Percentiles rank a stretch among this genome's conserved stretches.
phyloP scores from a whole-genome alignment of 1,284 basidiomycete genomes.

The Rhodotorula sp. region DNA sequence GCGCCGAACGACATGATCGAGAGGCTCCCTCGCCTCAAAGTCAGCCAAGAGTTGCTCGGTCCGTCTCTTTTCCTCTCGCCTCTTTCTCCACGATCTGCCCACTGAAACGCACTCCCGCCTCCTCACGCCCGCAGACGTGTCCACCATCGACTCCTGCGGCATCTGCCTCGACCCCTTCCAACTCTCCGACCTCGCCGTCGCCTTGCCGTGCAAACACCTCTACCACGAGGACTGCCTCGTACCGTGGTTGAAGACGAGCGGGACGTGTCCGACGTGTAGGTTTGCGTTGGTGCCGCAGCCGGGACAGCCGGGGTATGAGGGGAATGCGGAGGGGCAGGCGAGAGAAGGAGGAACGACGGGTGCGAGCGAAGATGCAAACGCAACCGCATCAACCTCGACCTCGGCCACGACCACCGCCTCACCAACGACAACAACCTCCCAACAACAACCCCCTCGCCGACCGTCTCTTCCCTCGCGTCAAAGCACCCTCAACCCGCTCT shows the following conservation, averaged over 20 bases:
- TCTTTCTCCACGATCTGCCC: not conserved
- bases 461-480: not conserved
- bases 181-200: conserved; percentile 51
- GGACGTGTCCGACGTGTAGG: conserved; percentile 81
- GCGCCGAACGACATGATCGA: conserved; percentile 68
- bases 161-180: conserved; percentile 46
- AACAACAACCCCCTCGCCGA: not conserved
- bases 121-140: conserved; percentile 57
- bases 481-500: not conserved
- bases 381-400: not conserved
- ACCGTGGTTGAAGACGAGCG: conserved; percentile 77
- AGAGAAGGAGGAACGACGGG: not conserved
- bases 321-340: not conserved
- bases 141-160: conserved; percentile 45
- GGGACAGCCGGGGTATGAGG: conserved; percentile 25
- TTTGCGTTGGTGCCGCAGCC: conserved; percentile 49
- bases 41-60: conserved; percentile 63
- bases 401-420: not conserved
- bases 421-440: not conserved
- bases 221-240: conserved; percentile 78
- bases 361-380: not conserved
- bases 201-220: conserved; percentile 68
- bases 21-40: conserved; percentile 62
- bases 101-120: conserved; percentile 51
- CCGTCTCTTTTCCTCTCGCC: conserved; percentile 20